Base-by-base conservation (phyloP, 768 basidiomycete genomes). In the Imleria badia region DNA sequence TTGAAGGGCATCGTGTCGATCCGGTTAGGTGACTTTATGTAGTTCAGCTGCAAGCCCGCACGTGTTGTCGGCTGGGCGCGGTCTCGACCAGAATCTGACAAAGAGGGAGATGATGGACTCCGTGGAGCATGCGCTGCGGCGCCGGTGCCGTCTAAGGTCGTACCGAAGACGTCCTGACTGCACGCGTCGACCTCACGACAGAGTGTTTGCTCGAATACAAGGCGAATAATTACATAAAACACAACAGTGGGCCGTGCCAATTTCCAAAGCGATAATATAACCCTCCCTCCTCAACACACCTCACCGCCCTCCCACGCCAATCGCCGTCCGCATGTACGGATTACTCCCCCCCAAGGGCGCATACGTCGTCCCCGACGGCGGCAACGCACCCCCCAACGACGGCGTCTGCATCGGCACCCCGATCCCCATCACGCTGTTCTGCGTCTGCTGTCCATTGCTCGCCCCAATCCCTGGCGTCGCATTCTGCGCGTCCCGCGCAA, bases 321-420 rank as follows among this genome's bases (percentile, higher is more conserved):
- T 76, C 57, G 83, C 74, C 40, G 84, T 78, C 56, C 87, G 81
- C 73, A 88, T 76, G 65, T 85, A 89, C 17, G 83, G 82, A 31
- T 83, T 85, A 63, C 80, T 85, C 15, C 71, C 66, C 9, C 75
- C 72, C 78, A 88, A 79, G 5, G 83, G 78, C 20, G 79, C 82
- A 67, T 86, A 88, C 41, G 82, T 76, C 51, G 82, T 75, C 38
- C 79, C 71, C 12, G 79, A 76, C 8, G 78, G 76, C 46, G 78
- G 76, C 46, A 83, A 61, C 38, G 65, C 52, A 65, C 76, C 51
- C 54, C 70, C 67, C 77, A 76, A 45, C 42, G 67, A 55, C 69
- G 72, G 67, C 23, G 70, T 71, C 60, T 78, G 75, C 42, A 81
- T 71, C 38, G 67, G 64, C 20, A 72, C 54, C 11, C 68, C 72